Conservation (phyloP, 129 eudicot genomes). For the Saussurea involucrata region DNA sequence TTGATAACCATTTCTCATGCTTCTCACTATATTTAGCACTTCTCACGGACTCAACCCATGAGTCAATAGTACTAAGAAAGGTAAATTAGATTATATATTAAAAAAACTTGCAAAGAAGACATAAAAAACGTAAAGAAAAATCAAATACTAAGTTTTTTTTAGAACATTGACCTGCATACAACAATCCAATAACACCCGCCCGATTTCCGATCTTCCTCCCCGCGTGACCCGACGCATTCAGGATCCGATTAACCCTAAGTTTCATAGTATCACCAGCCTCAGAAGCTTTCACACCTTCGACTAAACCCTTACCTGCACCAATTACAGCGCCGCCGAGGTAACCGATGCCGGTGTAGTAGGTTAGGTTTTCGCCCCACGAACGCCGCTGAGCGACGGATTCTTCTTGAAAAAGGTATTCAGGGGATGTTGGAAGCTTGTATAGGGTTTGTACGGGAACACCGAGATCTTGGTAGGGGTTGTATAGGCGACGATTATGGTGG, state of each 20-base stretch:
- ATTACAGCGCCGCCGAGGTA: conserved; percentile 69
- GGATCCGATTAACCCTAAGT: conserved; percentile 64
- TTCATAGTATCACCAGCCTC: conserved; percentile 70
- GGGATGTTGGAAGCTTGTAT: conserved; percentile 85
- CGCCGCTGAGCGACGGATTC: conserved; percentile 85
- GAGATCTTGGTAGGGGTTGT: conserved; percentile 88
- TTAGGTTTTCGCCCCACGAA: conserved; percentile 94
- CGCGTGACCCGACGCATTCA: conserved; percentile 64
- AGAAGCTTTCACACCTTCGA: conserved; percentile 50
- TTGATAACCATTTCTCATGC: too few species aligned
- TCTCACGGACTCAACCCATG: too few species aligned
- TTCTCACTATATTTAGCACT: too few species aligned
- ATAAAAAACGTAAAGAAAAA: too few species aligned
- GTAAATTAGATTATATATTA: too few species aligned
- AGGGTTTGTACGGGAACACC: conserved; percentile 50
- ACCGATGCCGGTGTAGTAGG: conserved; percentile 92
- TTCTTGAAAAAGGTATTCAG: conserved; percentile 86
- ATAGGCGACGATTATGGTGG: conserved; percentile 56
- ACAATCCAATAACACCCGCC: conserved; percentile 74
- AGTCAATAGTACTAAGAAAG: too few species aligned
- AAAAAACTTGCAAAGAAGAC: too few species aligned
- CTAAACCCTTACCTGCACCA: conserved; percentile 70
- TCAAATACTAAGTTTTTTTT: too few species aligned
- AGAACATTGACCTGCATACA: conserved; percentile 88
- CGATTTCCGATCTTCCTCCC: conserved; percentile 73